Evolutionary conservation across 176 grass and related monocot species (phyloP).

Genomic region (Tuctoria greenei): DNA sequence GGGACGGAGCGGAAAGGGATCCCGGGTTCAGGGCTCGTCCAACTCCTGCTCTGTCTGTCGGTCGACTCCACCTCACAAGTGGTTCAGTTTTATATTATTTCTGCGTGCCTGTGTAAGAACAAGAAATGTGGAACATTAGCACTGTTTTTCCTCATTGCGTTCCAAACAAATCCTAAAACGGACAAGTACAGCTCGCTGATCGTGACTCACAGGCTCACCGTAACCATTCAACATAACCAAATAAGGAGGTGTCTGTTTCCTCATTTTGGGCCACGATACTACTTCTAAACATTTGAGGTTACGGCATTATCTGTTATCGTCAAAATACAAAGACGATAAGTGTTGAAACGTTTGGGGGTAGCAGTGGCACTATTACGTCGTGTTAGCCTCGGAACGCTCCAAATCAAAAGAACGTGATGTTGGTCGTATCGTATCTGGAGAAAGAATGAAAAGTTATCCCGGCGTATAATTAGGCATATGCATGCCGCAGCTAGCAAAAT

Average conservation of each 20-base stretch:
- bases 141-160: background rate
- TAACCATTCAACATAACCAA: background rate
- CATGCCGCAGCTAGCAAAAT: background rate
- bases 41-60: background rate
- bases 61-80: background rate
- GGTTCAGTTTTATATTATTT: too few species aligned
- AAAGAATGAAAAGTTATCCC: background rate
- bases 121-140: background rate
- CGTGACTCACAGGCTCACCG: background rate
- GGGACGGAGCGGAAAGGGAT: background rate
- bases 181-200: background rate
- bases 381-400: conserved; percentile 1
- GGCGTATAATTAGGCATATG: background rate
- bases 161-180: background rate
- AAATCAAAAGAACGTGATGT: conserved; percentile 24
- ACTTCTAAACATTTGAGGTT: background rate
- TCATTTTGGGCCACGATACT: background rate
- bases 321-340: background rate
- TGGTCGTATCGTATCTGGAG: background rate
- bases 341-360: background rate
- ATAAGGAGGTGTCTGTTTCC: background rate
- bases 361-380: background rate
- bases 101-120: background rate
- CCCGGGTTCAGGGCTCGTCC: background rate
- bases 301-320: background rate